phyloP scores from a whole-genome alignment of 352 stramenopile genomes.

The Phytophthora meadii region DNA sequence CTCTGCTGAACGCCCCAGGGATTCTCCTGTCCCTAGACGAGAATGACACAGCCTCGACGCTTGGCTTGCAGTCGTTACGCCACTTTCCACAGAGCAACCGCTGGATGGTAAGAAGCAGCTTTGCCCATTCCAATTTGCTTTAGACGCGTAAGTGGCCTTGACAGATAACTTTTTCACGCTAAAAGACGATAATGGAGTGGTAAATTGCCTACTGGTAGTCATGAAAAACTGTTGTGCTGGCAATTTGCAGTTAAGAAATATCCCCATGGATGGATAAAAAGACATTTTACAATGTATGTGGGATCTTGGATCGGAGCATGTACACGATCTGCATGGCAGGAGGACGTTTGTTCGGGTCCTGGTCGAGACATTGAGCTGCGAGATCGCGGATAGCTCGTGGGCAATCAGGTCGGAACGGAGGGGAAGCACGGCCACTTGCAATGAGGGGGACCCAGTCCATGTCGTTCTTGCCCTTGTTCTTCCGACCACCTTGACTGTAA shows the following conservation, averaged over 20 bases:
- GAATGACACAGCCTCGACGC: slow-evolving; percentile 25
- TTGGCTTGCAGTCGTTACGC: slow-evolving; percentile 33
- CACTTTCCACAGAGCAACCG: slow-evolving; percentile 25
- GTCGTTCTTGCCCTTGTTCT: slow-evolving; percentile 49
- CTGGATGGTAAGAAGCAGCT: slow-evolving; percentile 22
- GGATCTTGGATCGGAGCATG: slow-evolving; percentile 54
- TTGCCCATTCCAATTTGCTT: slow-evolving; percentile 20
- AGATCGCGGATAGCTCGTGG: slow-evolving; percentile 45
- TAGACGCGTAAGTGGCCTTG: not conserved
- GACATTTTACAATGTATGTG: slow-evolving; percentile 36
- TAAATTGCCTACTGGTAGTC: no score
- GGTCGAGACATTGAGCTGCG: slow-evolving; percentile 44
- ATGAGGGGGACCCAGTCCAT: slow-evolving; percentile 45
- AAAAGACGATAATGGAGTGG: no score
- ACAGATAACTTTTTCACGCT: no score
- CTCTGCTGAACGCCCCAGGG: slow-evolving; percentile 29
- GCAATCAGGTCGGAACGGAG: slow-evolving; percentile 49
- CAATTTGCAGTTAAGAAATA: slow-evolving; percentile 18
- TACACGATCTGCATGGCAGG: slow-evolving; percentile 56
- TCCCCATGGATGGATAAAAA: slow-evolving; percentile 5
- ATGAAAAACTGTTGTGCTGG: slow-evolving; percentile 23
- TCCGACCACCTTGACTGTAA: slow-evolving; percentile 42
- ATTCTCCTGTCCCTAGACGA: slow-evolving; percentile 4
- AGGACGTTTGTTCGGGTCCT: slow-evolving; percentile 49
- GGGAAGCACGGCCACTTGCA: slow-evolving; percentile 37